Percentiles rank a stretch among this genome's conserved stretches.
These are phyloP conservation scores for Cystofilobasidium macerans DNA, from an alignment of 768 basidiomycete genomes.

Conservation along the genomic window DNA sequence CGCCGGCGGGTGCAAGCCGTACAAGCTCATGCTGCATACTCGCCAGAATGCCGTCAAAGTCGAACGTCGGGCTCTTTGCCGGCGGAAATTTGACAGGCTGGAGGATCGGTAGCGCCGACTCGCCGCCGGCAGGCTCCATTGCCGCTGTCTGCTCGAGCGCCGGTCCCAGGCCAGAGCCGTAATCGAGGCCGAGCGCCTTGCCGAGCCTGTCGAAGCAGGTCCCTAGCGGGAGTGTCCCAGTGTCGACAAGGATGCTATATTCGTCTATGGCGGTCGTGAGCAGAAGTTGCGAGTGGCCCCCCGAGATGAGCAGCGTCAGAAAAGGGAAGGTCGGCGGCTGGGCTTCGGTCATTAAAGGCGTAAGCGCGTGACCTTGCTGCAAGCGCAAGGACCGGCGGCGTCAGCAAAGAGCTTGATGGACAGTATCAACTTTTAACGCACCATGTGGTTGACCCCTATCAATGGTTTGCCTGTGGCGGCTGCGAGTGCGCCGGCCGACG, in stretches of 20 bases:
- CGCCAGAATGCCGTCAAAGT: background rate
- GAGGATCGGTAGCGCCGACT: conserved; percentile 24
- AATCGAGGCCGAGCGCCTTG: background rate
- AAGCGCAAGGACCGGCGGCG: background rate
- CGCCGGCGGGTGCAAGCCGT: background rate
- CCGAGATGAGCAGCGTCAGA: conserved; percentile 75
- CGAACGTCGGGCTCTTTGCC: background rate
- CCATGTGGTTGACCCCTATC: conserved; percentile 93
- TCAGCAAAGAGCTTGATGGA: background rate
- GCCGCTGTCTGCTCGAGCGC: conserved; percentile 59
- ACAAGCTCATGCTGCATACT: background rate
- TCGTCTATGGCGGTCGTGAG: conserved; percentile 51
- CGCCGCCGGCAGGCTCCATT: conserved; percentile 7
- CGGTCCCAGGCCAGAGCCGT: conserved; percentile 55
- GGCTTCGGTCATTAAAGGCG: conserved; percentile 54
- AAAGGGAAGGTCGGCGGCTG: conserved; percentile 62
- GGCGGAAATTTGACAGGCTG: background rate
- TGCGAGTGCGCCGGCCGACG: conserved; percentile 75
- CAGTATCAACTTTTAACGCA: conserved; percentile 38
- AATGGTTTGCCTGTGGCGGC: conserved; percentile 65
- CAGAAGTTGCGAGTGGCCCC: conserved; percentile 85
- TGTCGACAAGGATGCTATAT: conserved; percentile 64
- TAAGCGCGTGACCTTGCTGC: conserved; percentile 88
- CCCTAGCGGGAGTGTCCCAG: conserved; percentile 63
- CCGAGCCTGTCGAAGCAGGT: conserved; percentile 26